These are phyloP conservation scores for Yamadazyma philogaea DNA, from an alignment of 805 yeast genomes.

Conservation along the genomic window DNA sequence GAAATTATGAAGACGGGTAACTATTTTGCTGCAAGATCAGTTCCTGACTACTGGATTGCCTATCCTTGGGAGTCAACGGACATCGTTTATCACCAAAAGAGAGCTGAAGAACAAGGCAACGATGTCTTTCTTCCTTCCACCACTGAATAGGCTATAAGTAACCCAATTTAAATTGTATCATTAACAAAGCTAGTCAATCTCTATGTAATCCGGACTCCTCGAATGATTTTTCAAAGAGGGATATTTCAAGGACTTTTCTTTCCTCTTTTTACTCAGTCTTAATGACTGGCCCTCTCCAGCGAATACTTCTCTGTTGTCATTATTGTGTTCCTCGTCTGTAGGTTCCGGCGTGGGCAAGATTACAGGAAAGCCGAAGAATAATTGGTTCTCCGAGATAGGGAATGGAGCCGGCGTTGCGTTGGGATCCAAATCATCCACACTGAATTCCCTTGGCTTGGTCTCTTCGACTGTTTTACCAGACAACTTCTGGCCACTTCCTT, in stretches of 20 bases:
- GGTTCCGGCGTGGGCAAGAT: slow-evolving; percentile 39
- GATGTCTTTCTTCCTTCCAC: slow-evolving; percentile 48
- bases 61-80: slow-evolving; percentile 85
- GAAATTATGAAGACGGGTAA: slow-evolving; percentile 56
- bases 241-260: slow-evolving; percentile 49
- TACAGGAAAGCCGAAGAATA: slow-evolving; percentile 91
- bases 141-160: slow-evolving; percentile 9
- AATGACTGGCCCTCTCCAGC: slow-evolving; percentile 73
- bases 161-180: slow-evolving; percentile 2
- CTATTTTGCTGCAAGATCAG: slow-evolving; percentile 71
- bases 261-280: slow-evolving; percentile 68
- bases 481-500: slow-evolving; percentile 67
- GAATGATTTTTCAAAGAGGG: slow-evolving; percentile 60
- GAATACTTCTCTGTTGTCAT: slow-evolving; percentile 37
- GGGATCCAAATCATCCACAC: slow-evolving; percentile 46
- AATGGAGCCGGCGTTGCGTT: slow-evolving; percentile 71
- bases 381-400: slow-evolving; percentile 74
- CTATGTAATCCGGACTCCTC: slow-evolving; percentile 74
- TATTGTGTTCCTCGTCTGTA: slow-evolving; percentile 30
- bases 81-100: slow-evolving; percentile 67
- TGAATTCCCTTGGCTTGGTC: slow-evolving; percentile 20
- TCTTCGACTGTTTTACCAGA: slow-evolving; percentile 53
- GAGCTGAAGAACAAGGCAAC: slow-evolving; percentile 72
- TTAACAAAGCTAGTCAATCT: slow-evolving; percentile 53
- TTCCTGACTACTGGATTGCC: slow-evolving; percentile 81